These are phyloP conservation scores for Jackrogersella minutella DNA, from an alignment of 495 filamentous ascomycete genomes.

Conservation along the genomic window DNA sequence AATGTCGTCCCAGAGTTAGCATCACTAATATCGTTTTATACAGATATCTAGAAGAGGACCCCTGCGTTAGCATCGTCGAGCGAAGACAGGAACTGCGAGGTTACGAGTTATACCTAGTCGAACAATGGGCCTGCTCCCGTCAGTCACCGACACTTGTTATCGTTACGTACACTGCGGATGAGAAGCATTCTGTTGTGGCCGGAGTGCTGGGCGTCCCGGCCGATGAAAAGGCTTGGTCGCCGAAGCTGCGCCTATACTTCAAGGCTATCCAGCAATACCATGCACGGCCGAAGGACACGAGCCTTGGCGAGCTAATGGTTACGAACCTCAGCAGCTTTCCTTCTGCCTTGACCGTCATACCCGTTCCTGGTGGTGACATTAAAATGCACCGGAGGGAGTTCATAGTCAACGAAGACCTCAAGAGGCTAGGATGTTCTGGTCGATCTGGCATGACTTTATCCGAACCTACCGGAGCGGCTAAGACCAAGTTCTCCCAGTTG, in stretches of 20 bases:
- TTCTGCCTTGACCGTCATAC: constrained; percentile 85
- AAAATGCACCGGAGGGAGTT: constrained; percentile 82
- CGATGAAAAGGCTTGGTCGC: constrained; percentile 83
- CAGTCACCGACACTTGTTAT: constrained; percentile 91
- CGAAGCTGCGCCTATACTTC: constrained; percentile 81
- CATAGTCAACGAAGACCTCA: constrained; percentile 94
- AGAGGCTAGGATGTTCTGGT: constrained; percentile 90
- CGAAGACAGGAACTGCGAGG: constrained; percentile 74
- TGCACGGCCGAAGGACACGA: constrained; percentile 83
- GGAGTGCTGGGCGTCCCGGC: constrained; percentile 85
- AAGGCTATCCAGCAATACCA: constrained; percentile 83
- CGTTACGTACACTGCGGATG: constrained; percentile 90
- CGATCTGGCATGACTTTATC: constrained; percentile 83
- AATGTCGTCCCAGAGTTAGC: background rate
- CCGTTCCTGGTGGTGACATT: constrained; percentile 86
- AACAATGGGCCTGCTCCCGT: constrained; percentile 97
- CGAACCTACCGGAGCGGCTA: constrained; percentile 76
- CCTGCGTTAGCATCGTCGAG: constrained; percentile 76
- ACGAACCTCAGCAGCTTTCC: constrained; percentile 93
- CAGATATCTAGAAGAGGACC: constrained; percentile 89
- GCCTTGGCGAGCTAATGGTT: constrained; percentile 85
- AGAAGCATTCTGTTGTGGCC: constrained; percentile 75
- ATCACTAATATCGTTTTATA: constrained; percentile 3
- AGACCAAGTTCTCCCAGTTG: constrained; percentile 90
- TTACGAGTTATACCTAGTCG: constrained; percentile 93